phyloP scores from a whole-genome alignment of 2,329 filamentous ascomycete genomes.

The Teratosphaeria gauchensis region DNA sequence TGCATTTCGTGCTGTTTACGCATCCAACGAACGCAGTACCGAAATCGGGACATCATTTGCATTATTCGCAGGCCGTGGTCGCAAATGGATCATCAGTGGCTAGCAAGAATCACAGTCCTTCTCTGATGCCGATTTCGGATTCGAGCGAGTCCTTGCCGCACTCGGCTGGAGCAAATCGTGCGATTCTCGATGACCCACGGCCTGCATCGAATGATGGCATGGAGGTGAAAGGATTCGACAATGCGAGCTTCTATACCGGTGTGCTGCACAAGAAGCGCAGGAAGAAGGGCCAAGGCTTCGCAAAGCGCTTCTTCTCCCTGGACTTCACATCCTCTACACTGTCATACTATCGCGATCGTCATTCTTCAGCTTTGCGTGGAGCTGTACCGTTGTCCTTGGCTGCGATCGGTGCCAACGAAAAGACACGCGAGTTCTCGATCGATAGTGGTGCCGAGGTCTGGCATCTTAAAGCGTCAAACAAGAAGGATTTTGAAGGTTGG shows the following conservation, averaged over 20 bases:
- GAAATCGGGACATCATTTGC: slow-evolving; percentile 62
- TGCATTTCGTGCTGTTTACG: slow-evolving; percentile 87
- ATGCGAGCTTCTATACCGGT: slow-evolving; percentile 64
- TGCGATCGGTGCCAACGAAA: slow-evolving; percentile 80
- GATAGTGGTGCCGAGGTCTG: slow-evolving; percentile 96
- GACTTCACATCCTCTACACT: slow-evolving; percentile 90
- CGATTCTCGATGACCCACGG: slow-evolving; percentile 28
- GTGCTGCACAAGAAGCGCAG: slow-evolving; percentile 79
- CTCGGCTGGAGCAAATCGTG: slow-evolving; percentile 19
- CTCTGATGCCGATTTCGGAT: slow-evolving; percentile 32
- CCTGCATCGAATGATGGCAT: slow-evolving; percentile 29
- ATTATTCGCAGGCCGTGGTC: slow-evolving; percentile 45
- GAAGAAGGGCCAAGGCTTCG: slow-evolving; percentile 90
- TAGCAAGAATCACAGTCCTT: slow-evolving; percentile 30
- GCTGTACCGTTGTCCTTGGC: slow-evolving; percentile 87
- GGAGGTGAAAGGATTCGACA: slow-evolving; percentile 22
- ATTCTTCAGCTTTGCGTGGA: slow-evolving; percentile 82
- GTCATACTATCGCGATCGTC: slow-evolving; percentile 92
- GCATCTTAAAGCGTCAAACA: slow-evolving; percentile 78
- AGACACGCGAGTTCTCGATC: slow-evolving; percentile 83
- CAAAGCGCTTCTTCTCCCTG: slow-evolving; percentile 86
- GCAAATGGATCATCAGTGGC: slow-evolving; percentile 29
- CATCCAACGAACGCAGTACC: slow-evolving; percentile 77
- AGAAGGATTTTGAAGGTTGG: slow-evolving; percentile 82
- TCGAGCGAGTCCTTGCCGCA: slow-evolving; percentile 43